Conservation (phyloP, 192 early-diverging fungal species). For the Fimicolochytrium jonesii region DNA sequence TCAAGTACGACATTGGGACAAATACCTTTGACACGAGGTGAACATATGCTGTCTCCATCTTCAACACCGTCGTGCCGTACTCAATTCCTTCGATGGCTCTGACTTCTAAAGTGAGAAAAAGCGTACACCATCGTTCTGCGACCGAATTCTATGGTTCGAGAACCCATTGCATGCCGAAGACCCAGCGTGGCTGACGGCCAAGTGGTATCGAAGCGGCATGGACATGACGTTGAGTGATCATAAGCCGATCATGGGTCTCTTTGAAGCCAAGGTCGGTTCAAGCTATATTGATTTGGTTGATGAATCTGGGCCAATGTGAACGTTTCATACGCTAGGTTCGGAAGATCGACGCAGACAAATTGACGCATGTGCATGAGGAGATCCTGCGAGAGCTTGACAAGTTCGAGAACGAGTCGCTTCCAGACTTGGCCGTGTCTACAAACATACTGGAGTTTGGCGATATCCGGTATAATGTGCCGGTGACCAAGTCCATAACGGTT, state of each 20-base stretch:
- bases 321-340: slow-evolving; percentile 43
- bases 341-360: slow-evolving; percentile 50
- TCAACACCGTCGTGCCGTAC: background rate
- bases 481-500: slow-evolving; percentile 51
- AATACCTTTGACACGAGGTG: slow-evolving; percentile 73
- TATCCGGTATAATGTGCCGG: slow-evolving; percentile 50
- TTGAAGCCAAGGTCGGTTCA: slow-evolving; percentile 53
- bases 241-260: slow-evolving; percentile 79
- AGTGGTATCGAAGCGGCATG: slow-evolving; percentile 58
- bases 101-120: slow-evolving; percentile 59
- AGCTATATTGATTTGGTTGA: background rate
- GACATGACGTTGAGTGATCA: slow-evolving; percentile 77
- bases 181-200: slow-evolving; percentile 39
- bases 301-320: background rate
- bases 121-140: slow-evolving; percentile 88
- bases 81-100: background rate
- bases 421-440: slow-evolving; percentile 54
- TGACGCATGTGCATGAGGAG: slow-evolving; percentile 52
- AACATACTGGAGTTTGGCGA: slow-evolving; percentile 70
- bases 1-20: slow-evolving; percentile 89
- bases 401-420: slow-evolving; percentile 76
- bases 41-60: background rate
- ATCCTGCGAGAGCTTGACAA: slow-evolving; percentile 73
- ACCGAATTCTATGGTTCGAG: slow-evolving; percentile 82
- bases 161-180: slow-evolving; percentile 43